Evolutionary conservation across 1,284 basidiomycete genomes (phyloP).

Genomic region (Fomitopsis palustris): DNA sequence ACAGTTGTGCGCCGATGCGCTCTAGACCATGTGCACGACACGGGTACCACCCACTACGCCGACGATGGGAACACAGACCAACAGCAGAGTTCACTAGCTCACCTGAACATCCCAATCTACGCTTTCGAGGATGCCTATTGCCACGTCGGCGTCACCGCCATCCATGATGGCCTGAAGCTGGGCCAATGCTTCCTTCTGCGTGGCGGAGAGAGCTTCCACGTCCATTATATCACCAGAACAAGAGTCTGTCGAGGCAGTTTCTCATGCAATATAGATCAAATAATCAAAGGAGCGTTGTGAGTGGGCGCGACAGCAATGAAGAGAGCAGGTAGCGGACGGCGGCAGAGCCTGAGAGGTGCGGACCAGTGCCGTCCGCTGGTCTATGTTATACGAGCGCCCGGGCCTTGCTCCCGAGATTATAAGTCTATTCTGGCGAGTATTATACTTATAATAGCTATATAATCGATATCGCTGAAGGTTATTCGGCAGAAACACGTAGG

Average conservation of each 20-base stretch:
- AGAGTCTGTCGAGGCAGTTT: neutral
- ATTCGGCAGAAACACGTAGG: neutral
- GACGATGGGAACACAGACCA: neutral
- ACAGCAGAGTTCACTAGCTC: constrained; percentile 7
- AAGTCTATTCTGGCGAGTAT: neutral
- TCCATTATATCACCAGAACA: constrained; percentile 12
- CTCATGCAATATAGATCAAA: neutral
- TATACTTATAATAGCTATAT: neutral
- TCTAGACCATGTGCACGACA: no score
- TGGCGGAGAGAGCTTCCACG: constrained; percentile 30
- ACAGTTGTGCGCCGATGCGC: no score
- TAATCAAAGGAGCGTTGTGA: constrained; percentile 2
- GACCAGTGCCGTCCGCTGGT: neutral
- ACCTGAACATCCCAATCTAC: constrained; percentile 72
- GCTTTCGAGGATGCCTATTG: constrained; percentile 53
- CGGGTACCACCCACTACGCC: no score
- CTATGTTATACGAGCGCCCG: neutral
- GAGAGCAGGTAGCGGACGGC: neutral
- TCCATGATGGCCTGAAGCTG: constrained; percentile 57
- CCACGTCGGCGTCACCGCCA: constrained; percentile 53
- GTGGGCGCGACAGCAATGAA: neutral
- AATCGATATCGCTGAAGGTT: neutral
- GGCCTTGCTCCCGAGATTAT: no score
- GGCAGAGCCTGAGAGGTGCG: neutral
- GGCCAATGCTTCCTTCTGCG: constrained; percentile 46